phyloP scores from a whole-genome alignment of 2,329 filamentous ascomycete genomes.

The Endocalyx cinctus region DNA sequence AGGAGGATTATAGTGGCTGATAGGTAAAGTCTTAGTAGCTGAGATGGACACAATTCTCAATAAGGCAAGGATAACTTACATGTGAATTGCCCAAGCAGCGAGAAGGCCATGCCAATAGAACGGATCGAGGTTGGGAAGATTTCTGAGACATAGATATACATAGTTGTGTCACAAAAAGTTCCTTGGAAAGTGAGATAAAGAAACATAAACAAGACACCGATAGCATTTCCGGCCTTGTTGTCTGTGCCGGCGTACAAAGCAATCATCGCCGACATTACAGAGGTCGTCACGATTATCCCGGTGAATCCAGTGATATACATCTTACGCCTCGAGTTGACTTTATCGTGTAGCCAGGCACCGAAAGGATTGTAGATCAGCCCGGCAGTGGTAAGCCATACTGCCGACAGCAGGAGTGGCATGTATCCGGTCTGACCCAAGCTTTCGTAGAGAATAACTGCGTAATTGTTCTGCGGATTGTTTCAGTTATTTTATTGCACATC shows the following conservation, averaged over 20 bases:
- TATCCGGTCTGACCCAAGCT: constrained; percentile 34
- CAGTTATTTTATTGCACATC: no score
- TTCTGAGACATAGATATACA: constrained; percentile 35
- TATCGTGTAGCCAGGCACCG: constrained; percentile 43
- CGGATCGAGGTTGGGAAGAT: constrained; percentile 43
- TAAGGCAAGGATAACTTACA: constrained; percentile 7
- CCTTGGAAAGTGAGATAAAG: constrained; percentile 46
- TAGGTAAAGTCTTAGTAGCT: no score
- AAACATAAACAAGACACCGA: constrained; percentile 39
- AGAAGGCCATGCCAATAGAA: constrained; percentile 47
- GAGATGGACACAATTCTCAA: no score
- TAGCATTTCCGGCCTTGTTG: constrained; percentile 33
- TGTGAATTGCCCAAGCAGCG: constrained; percentile 45
- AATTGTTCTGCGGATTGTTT: constrained; percentile 46
- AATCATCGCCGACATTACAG: constrained; percentile 30
- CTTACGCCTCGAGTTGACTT: constrained; percentile 42
- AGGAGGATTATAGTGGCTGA: constrained; percentile 41
- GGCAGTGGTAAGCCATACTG: constrained; percentile 39
- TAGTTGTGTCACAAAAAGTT: constrained; percentile 34
- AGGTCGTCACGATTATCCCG: constrained; percentile 34
- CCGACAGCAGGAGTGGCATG: constrained; percentile 35
- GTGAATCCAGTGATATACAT: constrained; percentile 36
- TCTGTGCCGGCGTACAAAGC: constrained; percentile 30
- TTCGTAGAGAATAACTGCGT: constrained; percentile 33
- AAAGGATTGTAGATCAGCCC: constrained; percentile 45